A percentile compares a stretch with the other conserved stretches of the same genome.
Evolutionary conservation across 495 filamentous ascomycete genomes (phyloP).

Genomic region (Aspergillus haitiensis): DNA sequence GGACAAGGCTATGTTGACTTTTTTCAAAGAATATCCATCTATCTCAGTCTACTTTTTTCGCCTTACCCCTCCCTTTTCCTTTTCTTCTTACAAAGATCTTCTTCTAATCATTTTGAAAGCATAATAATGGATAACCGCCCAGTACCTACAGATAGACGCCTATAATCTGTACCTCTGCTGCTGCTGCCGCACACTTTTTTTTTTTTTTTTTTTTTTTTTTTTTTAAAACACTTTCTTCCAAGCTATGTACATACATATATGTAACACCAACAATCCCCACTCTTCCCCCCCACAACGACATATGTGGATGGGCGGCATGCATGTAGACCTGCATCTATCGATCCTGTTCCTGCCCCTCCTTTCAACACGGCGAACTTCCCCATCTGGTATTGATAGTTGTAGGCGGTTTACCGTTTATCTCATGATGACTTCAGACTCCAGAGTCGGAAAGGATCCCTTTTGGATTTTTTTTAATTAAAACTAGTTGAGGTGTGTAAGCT

Average conservation of each 20-base stretch:
- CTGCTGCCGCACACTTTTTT: no score
- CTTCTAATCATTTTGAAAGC: no score
- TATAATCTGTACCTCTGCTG: no score
- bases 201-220: no score
- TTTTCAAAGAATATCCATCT: neutral
- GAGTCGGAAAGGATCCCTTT: no score
- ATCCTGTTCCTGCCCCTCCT: neutral
- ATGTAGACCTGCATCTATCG: conserved; percentile 1
- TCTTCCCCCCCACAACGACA: neutral
- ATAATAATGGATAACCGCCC: no score
- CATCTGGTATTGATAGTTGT: neutral
- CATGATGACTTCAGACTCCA: no score
- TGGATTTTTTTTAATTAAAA: no score
- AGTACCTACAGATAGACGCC: no score
- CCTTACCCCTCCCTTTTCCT: no score
- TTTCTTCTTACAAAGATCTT: no score
- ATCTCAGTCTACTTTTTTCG: neutral
- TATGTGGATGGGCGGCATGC: conserved; percentile 5
- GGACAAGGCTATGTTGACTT: neutral
- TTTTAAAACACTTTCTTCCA: neutral
- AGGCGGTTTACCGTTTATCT: neutral
- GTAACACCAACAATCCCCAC: neutral
- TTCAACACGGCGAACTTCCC: neutral
- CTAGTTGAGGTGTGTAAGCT: neutral
- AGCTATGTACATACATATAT: neutral